Conservation (phyloP, 2,329 filamentous ascomycete species). For the Emergomyces africanus region DNA sequence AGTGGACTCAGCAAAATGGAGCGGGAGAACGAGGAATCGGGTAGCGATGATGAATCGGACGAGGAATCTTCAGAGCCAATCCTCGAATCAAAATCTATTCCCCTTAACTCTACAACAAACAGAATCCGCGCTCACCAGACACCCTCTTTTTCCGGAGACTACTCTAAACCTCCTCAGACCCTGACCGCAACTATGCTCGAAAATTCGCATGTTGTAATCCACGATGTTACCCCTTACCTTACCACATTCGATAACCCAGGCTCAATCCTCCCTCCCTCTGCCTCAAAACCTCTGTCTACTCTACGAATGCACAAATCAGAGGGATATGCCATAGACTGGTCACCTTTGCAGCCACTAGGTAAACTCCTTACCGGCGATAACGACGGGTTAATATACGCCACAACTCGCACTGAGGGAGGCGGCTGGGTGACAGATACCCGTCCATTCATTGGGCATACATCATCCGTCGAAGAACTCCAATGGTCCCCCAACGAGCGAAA, state of each 20-base stretch:
- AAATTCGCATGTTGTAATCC: conserved; percentile 74
- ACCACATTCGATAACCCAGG: conserved; percentile 83
- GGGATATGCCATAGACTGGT: conserved; percentile 97
- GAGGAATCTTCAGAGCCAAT: conserved; percentile 73
- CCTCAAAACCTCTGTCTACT: conserved; percentile 79
- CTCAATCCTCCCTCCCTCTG: conserved; percentile 61
- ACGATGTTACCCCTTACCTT: conserved; percentile 86
- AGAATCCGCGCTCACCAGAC: conserved; percentile 80
- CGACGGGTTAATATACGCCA: conserved; percentile 77
- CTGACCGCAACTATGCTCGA: conserved; percentile 89
- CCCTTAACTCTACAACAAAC: conserved; percentile 78
- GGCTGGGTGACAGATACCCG: conserved; percentile 79
- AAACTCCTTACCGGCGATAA: conserved; percentile 89
- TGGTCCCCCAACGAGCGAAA: conserved; percentile 91
- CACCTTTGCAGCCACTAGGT: conserved; percentile 62
- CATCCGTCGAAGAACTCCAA: conserved; percentile 86
- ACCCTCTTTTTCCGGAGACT: conserved; percentile 49
- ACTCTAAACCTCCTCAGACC: conserved; percentile 61
- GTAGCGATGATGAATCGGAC: conserved; percentile 34
- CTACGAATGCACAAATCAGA: conserved; percentile 85
- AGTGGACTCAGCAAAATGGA: conserved; percentile 85
- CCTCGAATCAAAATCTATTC: conserved; percentile 82
- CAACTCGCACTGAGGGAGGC: conserved; percentile 73
- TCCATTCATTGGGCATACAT: conserved; percentile 69
- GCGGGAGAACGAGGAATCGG: conserved; percentile 51